Conservation (phyloP, 2,329 filamentous ascomycete species). For the Chrysoporthe puriensis region DNA sequence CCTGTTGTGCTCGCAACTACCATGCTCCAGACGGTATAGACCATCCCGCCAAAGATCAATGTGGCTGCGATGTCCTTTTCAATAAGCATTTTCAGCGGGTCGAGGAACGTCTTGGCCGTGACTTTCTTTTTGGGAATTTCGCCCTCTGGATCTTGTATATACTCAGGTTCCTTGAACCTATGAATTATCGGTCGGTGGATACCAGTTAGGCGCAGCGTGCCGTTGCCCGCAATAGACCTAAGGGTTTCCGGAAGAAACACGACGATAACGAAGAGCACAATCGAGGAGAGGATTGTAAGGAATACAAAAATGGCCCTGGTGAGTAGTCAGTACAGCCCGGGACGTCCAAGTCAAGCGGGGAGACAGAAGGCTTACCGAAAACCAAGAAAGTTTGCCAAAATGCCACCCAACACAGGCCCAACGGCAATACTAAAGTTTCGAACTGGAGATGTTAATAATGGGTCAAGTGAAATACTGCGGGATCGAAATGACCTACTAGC, state of each 20-base stretch:
- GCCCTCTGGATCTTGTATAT: constrained; percentile 12
- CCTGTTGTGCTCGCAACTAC: constrained; percentile 48
- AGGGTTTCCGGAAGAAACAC: constrained; percentile 47
- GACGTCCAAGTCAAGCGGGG: neutral
- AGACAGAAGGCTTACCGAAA: constrained; percentile 37
- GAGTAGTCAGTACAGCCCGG: constrained; percentile 53
- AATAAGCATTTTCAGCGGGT: constrained; percentile 45
- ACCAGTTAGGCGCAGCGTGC: constrained; percentile 42
- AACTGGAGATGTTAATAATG: constrained; percentile 20
- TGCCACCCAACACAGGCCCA: constrained; percentile 40
- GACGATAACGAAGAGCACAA: constrained; percentile 42
- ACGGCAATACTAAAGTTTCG: constrained; percentile 37
- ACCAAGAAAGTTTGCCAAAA: constrained; percentile 35
- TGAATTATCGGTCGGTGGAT: constrained; percentile 46
- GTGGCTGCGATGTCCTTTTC: constrained; percentile 51
- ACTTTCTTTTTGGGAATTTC: constrained; percentile 32
- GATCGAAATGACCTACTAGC: constrained; percentile 33
- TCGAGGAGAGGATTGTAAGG: constrained; percentile 35
- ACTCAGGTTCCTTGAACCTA: constrained; percentile 28
- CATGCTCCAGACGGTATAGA: constrained; percentile 54
- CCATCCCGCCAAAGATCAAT: constrained; percentile 47
- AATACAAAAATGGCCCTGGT: constrained; percentile 43
- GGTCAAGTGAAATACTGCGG: fast-evolving
- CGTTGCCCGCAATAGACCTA: constrained; percentile 43
- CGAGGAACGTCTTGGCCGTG: constrained; percentile 39